Percentiles rank a stretch among this genome's conserved stretches.
These are phyloP conservation scores for Capronia epimyces DNA, from an alignment of 2,329 filamentous ascomycete species.

Conservation along the genomic window DNA sequence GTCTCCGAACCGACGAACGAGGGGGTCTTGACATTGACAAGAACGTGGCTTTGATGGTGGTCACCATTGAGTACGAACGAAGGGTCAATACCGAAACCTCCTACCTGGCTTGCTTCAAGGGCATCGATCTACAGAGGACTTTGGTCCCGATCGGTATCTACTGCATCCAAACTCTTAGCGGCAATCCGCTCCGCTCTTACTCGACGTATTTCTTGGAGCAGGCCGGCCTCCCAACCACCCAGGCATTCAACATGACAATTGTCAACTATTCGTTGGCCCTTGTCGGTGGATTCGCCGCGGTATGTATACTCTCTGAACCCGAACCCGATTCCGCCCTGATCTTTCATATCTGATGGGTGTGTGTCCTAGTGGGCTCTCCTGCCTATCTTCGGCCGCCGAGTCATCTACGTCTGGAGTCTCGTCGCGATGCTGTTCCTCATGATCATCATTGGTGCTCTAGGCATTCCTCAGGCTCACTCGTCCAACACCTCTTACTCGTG, in stretches of 20 bases:
- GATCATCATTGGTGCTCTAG: not conserved
- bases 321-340: no score
- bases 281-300: no score
- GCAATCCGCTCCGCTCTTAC: constrained; percentile 30
- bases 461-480: not conserved
- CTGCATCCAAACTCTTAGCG: constrained; percentile 31
- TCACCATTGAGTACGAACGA: constrained; percentile 25
- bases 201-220: constrained; percentile 49
- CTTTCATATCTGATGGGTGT: no score
- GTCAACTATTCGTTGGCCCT: constrained; percentile 35
- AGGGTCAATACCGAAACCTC: constrained; percentile 14
- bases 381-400: not conserved
- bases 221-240: constrained; percentile 37
- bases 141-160: constrained; percentile 35
- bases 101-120: constrained; percentile 33
- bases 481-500: not conserved
- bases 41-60: constrained; percentile 20
- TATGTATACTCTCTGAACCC: no score
- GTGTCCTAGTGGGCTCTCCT: not conserved
- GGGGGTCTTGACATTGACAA: constrained; percentile 32
- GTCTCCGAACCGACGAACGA: constrained; percentile 39
- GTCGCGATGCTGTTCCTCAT: not conserved
- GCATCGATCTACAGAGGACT: constrained; percentile 36
- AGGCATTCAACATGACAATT: constrained; percentile 27
- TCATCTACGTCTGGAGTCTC: not conserved